Conservation (phyloP, 176 grass and related monocot species). For the Hyparrhenia diplandra region DNA sequence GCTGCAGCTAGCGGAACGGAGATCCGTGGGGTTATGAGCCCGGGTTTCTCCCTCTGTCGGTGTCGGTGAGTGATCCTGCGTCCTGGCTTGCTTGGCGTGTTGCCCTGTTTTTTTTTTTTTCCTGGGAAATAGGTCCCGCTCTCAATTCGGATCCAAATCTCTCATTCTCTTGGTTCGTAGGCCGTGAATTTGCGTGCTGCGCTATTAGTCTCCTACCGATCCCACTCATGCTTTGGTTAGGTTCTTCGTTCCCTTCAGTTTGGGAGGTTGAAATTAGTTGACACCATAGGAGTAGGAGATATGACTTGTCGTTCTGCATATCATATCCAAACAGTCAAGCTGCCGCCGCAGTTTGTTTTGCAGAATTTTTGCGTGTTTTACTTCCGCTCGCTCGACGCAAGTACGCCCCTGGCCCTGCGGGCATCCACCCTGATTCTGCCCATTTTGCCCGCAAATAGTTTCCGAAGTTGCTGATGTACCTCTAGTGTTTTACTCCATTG, state of each 20-base stretch:
- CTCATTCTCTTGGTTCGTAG: not conserved
- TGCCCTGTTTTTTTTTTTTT: not conserved
- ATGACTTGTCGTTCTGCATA: not conserved
- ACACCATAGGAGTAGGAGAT: not conserved
- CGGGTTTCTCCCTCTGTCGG: not conserved
- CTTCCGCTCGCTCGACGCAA: not conserved
- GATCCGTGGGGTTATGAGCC: not conserved
- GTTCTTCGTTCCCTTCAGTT: not conserved
- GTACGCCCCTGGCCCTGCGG: not conserved
- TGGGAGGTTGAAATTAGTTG: conserved; percentile 21
- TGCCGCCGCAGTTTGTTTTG: not conserved
- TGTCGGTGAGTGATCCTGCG: conserved; percentile 26
- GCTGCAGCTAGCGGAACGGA: not conserved
- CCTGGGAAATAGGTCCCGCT: not conserved
- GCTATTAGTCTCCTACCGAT: not conserved
- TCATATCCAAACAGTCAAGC: not conserved
- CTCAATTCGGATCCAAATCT: conserved; percentile 27
- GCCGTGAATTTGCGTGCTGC: not conserved
- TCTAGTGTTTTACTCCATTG: not conserved
- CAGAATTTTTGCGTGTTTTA: not conserved
- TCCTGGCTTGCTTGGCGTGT: not conserved
- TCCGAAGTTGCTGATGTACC: not conserved
- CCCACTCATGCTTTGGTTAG: not conserved
- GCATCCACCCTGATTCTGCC: conserved; percentile 13
- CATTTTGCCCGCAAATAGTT: conserved; percentile 3